phyloP scores from a whole-genome alignment of 768 basidiomycete genomes.

The Mycena vulgaris region DNA sequence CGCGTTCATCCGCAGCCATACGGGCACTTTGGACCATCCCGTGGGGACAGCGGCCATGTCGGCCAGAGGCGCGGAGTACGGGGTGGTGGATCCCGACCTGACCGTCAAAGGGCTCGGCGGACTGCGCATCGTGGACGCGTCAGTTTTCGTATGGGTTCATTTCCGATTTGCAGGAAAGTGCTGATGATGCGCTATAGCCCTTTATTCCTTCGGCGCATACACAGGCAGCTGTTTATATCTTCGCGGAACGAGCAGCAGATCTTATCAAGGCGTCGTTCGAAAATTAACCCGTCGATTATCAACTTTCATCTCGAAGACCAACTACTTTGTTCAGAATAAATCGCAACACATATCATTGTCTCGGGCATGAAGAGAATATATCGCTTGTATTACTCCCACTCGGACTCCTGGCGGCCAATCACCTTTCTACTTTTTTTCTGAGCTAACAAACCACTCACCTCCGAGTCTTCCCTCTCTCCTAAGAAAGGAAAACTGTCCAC shows the following conservation, averaged over 20 bases:
- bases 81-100: conserved; percentile 47
- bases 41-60: conserved; percentile 44
- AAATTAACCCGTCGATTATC: not conserved
- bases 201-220: conserved; percentile 28
- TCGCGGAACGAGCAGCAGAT: conserved; percentile 32
- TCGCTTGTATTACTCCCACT: too few species aligned
- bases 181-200: conserved; percentile 19
- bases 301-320: not conserved
- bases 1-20: conserved; percentile 26
- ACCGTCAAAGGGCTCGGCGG: conserved; percentile 44
- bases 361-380: too few species aligned
- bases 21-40: conserved; percentile 39
- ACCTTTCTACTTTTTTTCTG: too few species aligned
- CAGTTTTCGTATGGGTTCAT: conserved; percentile 35
- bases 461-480: too few species aligned
- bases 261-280: conserved; percentile 21
- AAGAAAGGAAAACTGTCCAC: not conserved
- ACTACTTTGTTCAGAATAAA: too few species aligned
- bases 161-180: not conserved
- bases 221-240: conserved; percentile 29
- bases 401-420: too few species aligned
- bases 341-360: too few species aligned
- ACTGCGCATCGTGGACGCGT: conserved; percentile 48
- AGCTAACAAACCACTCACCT: not conserved
- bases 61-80: conserved; percentile 31